Evolutionary conservation across 1,139 yeast species (phyloP), one percentile per base, ranked within the genome.

Genomic region (Kurtzmaniella quercitrusa): DNA sequence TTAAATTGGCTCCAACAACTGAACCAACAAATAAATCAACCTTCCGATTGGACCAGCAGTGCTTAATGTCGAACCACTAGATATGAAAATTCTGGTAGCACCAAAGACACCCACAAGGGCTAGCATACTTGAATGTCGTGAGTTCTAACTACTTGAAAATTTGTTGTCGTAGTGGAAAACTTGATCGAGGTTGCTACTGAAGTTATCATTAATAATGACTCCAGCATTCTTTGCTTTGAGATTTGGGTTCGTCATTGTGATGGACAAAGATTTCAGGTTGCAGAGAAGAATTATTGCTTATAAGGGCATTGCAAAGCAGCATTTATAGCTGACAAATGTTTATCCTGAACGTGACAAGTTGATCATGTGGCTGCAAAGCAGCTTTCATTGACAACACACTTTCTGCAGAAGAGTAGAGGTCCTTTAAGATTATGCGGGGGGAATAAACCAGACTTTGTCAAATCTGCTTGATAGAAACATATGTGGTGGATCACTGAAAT

Each of bases 101-200:
- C 66, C 66, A 43, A 61, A 52, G 4, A 58, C 59, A 17, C 62
- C 62, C 12, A 58, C 69, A 40, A 66, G 55, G 4, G 70, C 55
- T 17, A 66, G 49, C 63, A 66, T 65, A 37, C 59, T 60, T 37
- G 66, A 52, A 41, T 64, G 68, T 45, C 70, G 57, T 43, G 59
- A 60, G 37, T 59, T 55, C 38, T 63, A 47, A 44, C 40, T 25
- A 54, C n/a, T 27, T 7, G 7, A 46, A 37, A 49, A 58, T 42
- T 40, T 34, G 37, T 48, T 43, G 16, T 52, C 55, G 38, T 49
- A 50, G n/a, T 39, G 39, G 27, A 50, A 48, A n/a, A 50, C 31
- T 27, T 27, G 10, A 6, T 27, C 31, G 10, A 27, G 31, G 31
- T 3, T 27, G 31, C 31, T 27, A 10, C n/a, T 27, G n/a, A 27